Base-by-base conservation (phyloP, 192 early-diverging fungal genomes). In the Coemansia sp. region DNA sequence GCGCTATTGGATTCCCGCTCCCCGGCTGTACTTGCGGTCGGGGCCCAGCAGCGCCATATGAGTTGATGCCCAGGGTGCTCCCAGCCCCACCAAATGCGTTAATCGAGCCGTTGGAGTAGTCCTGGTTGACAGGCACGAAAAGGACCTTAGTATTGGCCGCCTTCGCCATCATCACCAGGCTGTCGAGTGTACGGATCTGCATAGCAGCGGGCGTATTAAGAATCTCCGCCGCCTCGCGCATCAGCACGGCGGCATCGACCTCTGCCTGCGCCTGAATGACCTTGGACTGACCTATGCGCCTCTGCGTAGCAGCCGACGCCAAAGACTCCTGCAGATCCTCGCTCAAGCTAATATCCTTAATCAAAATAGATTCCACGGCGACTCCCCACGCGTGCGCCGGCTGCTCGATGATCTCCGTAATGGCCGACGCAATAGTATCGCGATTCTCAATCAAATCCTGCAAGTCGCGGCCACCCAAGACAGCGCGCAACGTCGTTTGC, bases 201-300 rank as follows among this genome's bases (percentile, higher is more conserved):
- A 89, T 88, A 3, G 88, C 88, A 0, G 88, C 90, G 13, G 92
- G 91, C 3, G 92, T 90, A 75, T 93, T 95, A 21, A 97, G 77
- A 46, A 96, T 92, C 68, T 96, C 93, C 0, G 95, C 89, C n/a
- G 94, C 94, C 75, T 96, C 90, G 35, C 93, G 87, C 93, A 96
- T 95, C 33, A 97, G 75, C 69, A 93, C 95, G 3, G 95, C 93
- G 42, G 90, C 79, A 64, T 95, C 91, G 16, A 95, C 94, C 67
- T 92, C 91, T 2, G 95, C 94, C 70, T 88, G 68, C 2, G 95
- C 94, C 29, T 92, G 89, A 76, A 98, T 98, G 46, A 96, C 87
- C 85, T 95, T 96, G 66, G 89, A 88, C 78, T 95, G 89, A 36
- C 92, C 95, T 61, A 96, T 85, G n/a, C 95, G 84, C 70, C 94